A percentile compares a stretch with the other conserved stretches of the same genome.
phyloP scores from a whole-genome alignment of 805 yeast species.

The Hemisphaericaspora nanyangensis region DNA sequence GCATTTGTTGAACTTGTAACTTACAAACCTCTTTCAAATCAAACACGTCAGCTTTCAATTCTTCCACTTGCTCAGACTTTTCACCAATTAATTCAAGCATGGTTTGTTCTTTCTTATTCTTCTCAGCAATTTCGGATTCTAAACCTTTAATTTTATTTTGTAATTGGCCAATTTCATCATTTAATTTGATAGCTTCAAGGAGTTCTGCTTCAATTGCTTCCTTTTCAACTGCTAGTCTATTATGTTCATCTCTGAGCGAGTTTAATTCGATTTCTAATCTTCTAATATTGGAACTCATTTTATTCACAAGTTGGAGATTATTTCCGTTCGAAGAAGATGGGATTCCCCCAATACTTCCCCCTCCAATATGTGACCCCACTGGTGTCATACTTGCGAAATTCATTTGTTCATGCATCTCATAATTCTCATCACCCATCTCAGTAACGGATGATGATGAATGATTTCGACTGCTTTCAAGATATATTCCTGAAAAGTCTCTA shows the following conservation, averaged over 20 bases:
- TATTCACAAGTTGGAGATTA: constrained; percentile 61
- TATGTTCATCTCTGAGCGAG: constrained; percentile 60
- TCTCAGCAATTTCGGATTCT: constrained; percentile 29
- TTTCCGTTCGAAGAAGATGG: not conserved
- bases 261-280: constrained; percentile 75
- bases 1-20: constrained; percentile 84
- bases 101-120: constrained; percentile 43
- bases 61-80: constrained; percentile 80
- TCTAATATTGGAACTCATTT: constrained; percentile 72
- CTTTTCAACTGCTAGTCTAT: constrained; percentile 51
- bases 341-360: constrained; percentile 1
- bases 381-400: not conserved
- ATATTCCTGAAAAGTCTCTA: constrained; percentile 9
- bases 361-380: not conserved
- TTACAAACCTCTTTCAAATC: constrained; percentile 84
- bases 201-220: constrained; percentile 68
- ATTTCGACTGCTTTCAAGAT: constrained; percentile 9
- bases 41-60: constrained; percentile 79
- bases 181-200: constrained; percentile 33
- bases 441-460: constrained; percentile 15
- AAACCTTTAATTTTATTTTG: constrained; percentile 23
- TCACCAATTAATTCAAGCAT: constrained; percentile 77
- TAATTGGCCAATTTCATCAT: constrained; percentile 27
- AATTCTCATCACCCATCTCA: constrained; percentile 8
- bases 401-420: constrained; percentile 1